Base-by-base conservation (phyloP, 108 stramenopile species). In the Nitzschia palea region DNA sequence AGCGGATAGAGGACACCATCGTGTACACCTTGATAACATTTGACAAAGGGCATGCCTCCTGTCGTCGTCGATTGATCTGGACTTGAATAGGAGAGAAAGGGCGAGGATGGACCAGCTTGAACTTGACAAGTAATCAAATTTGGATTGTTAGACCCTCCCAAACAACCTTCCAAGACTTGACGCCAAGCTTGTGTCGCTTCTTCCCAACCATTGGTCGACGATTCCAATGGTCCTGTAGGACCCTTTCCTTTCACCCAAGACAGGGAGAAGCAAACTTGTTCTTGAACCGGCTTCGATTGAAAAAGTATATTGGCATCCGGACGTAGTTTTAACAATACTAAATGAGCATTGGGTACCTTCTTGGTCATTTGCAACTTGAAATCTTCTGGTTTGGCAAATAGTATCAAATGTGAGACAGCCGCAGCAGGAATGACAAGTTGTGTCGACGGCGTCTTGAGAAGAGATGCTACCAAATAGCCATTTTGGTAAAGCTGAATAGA, bases 1-100 rank as follows among this genome's bases (percentile, higher is more conserved):
- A 94, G 48, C 2, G 92, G 92, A 67, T 67, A 94, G 30, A 94
- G 51, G 9, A 74, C 78, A 2, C 92, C 92, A 74, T 94, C 88
- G 45, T 89, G 80, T 9, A 89, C 80, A 17, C 89, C 89, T 2
- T 73, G 65, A 64, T 94, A 84, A 43, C 92, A 94, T 12, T 68
- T 63, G 51, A 94, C 86, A 71, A 73, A 94, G 12, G 92, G 92
- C 86, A 94, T 82, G 2, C 78, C 80, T 14, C 76, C 82, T 1
- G 87, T 86, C 4, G 86, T 90, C 1, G 84, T 79, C 22, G 58
- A 71, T 79, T 60, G 59, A 22, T 34, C 59, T 1, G 63, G 63
- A 32, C 28, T 18, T 29, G 26, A 30, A 6, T 15, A 22, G 1
- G 63, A 64, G 2, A 34, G 23, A 51, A 64, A 64, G 31, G 63